These are phyloP conservation scores for Nannochloris sp. DNA, from an alignment of 139 green algal species.

Conservation along the genomic window DNA sequence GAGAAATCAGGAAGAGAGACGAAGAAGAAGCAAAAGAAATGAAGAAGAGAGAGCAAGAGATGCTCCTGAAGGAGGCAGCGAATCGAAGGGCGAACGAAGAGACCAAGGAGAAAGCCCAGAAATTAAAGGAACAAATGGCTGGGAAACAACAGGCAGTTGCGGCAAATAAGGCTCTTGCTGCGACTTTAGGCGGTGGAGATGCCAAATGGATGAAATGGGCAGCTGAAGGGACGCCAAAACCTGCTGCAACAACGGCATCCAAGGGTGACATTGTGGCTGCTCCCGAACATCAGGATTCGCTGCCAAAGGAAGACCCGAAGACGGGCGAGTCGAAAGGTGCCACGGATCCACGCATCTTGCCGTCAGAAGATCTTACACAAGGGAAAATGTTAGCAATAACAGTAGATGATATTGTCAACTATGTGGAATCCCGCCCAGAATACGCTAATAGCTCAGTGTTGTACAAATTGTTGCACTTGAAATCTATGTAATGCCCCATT, in stretches of 20 bases:
- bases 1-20: neutral
- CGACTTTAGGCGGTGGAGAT: conserved; percentile 20
- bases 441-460: neutral
- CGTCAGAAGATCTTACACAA: neutral
- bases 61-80: conserved; percentile 18
- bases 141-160: conserved; percentile 23
- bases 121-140: conserved; percentile 23
- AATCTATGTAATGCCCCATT: neutral
- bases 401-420: neutral
- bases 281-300: neutral
- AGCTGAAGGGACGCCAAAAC: neutral
- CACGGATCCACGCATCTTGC: neutral
- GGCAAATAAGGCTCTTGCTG: conserved; percentile 27
- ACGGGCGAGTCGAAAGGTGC: neutral
- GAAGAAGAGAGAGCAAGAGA: conserved; percentile 11
- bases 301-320: neutral
- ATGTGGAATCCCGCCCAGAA: neutral
- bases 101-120: conserved; percentile 27
- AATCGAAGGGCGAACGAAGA: conserved; percentile 25
- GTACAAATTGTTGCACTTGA: neutral
- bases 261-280: neutral
- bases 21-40: conserved; percentile 14
- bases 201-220: conserved; percentile 30
- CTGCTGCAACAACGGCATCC: neutral
- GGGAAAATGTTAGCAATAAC: neutral